phyloP scores from a whole-genome alignment of 129 eudicot genomes.

The Lonicera japonica region DNA sequence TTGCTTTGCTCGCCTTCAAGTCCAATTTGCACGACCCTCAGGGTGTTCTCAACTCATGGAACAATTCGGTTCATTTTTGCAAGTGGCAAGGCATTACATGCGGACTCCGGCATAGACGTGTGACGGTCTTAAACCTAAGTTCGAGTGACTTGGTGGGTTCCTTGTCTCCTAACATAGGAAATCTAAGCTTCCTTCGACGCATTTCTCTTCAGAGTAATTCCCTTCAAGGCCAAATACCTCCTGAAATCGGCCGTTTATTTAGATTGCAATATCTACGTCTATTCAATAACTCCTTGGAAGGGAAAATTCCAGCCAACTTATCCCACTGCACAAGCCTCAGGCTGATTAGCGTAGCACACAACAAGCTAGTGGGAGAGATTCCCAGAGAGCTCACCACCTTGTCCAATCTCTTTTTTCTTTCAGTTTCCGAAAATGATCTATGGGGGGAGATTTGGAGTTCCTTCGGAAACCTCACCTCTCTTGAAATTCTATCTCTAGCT shows the following conservation, averaged over 20 bases:
- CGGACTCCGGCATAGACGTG: slow-evolving; percentile 7
- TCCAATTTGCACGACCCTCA: slow-evolving; percentile 6
- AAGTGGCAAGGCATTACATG: slow-evolving; percentile 18
- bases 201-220: background rate
- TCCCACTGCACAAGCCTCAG: slow-evolving; percentile 20
- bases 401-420: slow-evolving; percentile 6
- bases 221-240: slow-evolving; percentile 2
- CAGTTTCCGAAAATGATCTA: slow-evolving; percentile 10
- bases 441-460: slow-evolving; percentile 25
- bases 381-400: slow-evolving; percentile 15
- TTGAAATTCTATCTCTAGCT: slow-evolving; percentile 4
- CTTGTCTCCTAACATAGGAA: slow-evolving; percentile 12
- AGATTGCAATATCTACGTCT: slow-evolving; percentile 2
- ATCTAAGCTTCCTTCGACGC: slow-evolving; percentile 13
- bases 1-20: slow-evolving; percentile 17
- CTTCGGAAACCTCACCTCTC: slow-evolving; percentile 17
- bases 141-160: background rate
- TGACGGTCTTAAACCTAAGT: background rate
- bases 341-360: slow-evolving; percentile 15
- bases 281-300: slow-evolving; percentile 1
- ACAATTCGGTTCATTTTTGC: slow-evolving; percentile 14
- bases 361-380: slow-evolving; percentile 18
- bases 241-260: slow-evolving; percentile 6
- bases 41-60: slow-evolving; percentile 13
- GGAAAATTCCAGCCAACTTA: slow-evolving; percentile 23